These are phyloP conservation scores for Mycena leptocephala DNA, from an alignment of 768 basidiomycete species.

Conservation along the genomic window DNA sequence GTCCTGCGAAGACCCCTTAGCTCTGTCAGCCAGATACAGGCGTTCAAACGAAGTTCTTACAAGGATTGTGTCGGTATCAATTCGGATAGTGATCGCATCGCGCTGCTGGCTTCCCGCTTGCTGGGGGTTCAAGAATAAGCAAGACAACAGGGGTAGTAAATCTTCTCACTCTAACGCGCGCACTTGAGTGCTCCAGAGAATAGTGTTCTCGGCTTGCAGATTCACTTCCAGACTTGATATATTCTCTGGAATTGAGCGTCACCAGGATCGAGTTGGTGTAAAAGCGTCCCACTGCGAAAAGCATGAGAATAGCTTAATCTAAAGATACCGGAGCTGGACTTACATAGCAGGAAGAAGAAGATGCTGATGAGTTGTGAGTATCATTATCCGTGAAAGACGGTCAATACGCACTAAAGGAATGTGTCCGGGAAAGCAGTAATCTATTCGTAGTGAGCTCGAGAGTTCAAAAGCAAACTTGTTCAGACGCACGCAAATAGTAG, in stretches of 20 bases:
- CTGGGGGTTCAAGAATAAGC: background rate
- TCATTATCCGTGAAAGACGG: background rate
- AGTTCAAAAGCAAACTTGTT: background rate
- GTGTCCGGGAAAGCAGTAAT: conserved; percentile 27
- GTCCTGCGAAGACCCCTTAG: background rate
- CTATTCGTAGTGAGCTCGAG: conserved; percentile 7
- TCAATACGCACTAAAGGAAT: conserved; percentile 29
- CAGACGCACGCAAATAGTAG: conserved; percentile 24
- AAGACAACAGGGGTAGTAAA: background rate
- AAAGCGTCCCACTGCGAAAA: conserved; percentile 23
- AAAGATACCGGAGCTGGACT: background rate
- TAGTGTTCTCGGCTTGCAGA: conserved; percentile 20
- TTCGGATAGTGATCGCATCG: conserved; percentile 29
- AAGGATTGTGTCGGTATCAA: conserved; percentile 33
- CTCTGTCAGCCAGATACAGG: background rate
- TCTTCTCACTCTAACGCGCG: conserved; percentile 13
- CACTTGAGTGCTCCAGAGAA: conserved; percentile 22
- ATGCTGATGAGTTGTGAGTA: conserved; percentile 11
- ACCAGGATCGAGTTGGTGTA: conserved; percentile 36
- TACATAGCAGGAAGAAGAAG: conserved; percentile 34
- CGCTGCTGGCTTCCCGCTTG: background rate
- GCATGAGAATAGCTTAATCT: background rate
- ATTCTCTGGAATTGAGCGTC: conserved; percentile 34
- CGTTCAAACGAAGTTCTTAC: background rate
- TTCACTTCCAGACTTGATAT: conserved; percentile 17